These are phyloP conservation scores for Aspergillus asperescens DNA, from an alignment of 495 filamentous ascomycete genomes.

Conservation along the genomic window DNA sequence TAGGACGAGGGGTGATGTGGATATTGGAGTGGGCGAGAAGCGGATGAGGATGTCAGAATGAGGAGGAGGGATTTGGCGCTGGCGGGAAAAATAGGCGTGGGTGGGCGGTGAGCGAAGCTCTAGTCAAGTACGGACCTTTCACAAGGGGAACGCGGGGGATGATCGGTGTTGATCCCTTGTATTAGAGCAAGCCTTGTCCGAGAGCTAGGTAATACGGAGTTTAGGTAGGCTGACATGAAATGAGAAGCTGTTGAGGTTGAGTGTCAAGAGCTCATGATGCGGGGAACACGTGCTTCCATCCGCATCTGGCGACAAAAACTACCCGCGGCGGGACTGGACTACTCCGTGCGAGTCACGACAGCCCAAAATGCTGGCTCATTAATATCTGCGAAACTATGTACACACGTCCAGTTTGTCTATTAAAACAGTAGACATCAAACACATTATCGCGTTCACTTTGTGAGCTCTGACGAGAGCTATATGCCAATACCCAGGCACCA, in stretches of 20 bases:
- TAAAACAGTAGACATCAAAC: background rate
- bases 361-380: background rate
- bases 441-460: background rate
- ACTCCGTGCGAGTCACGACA: background rate
- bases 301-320: constrained; percentile 9
- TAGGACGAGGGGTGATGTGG: constrained; percentile 10
- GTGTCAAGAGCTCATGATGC: constrained; percentile 22
- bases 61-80: constrained; percentile 7
- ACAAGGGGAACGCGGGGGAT: background rate
- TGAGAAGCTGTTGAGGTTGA: constrained; percentile 1
- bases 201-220: background rate
- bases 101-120: constrained; percentile 14
- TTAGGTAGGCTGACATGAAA: background rate
- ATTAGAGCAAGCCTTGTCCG: background rate
- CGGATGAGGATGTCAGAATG: no score
- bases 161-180: background rate
- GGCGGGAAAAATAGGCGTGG: constrained; percentile 15
- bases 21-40: constrained; percentile 1
- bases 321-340: background rate
- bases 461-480: background rate
- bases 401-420: background rate
- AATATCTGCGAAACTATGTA: background rate
- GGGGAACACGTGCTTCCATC: constrained; percentile 27
- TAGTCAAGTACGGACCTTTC: background rate
- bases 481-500: background rate